Conservation (phyloP, 2,329 filamentous ascomycete species). For the Colletotrichum chlorophyti region DNA sequence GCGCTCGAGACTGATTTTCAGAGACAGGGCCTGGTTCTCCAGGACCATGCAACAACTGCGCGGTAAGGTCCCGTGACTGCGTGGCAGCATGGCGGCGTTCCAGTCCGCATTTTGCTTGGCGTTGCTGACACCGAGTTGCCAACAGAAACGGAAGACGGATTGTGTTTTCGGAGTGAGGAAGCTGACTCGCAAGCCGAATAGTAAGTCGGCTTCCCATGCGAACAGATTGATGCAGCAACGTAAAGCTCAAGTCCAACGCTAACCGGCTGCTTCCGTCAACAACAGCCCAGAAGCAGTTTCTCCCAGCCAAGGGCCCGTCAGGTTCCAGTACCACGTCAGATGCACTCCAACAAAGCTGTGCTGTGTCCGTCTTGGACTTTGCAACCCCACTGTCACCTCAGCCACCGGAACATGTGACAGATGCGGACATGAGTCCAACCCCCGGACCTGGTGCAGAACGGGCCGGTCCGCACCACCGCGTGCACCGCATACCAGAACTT, state of each 20-base stretch:
- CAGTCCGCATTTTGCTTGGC: background rate
- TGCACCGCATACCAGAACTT: slow-evolving; percentile 33
- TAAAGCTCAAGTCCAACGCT: too few relatives aligned
- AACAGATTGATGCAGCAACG: too few relatives aligned
- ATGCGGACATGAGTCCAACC: background rate
- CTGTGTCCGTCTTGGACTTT: slow-evolving; percentile 18
- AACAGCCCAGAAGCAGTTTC: slow-evolving; percentile 26
- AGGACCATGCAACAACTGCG: slow-evolving; percentile 36
- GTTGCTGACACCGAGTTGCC: background rate
- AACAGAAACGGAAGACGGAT: slow-evolving; percentile 26
- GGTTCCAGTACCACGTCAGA: background rate
- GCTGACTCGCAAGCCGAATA: slow-evolving; percentile 32
- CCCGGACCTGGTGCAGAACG: background rate
- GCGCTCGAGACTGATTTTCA: background rate
- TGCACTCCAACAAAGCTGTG: background rate
- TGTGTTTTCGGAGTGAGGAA: slow-evolving; percentile 36
- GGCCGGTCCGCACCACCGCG: background rate
- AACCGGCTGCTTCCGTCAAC: too few relatives aligned
- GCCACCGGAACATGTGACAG: background rate
- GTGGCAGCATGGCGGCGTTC: background rate
- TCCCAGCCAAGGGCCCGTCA: background rate
- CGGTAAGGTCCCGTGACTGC: slow-evolving; percentile 25
- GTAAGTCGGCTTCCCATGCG: slow-evolving; percentile 19
- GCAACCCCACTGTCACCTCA: background rate
- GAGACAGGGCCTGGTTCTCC: background rate